Percentiles rank a stretch among this genome's conserved stretches.
phyloP scores from a whole-genome alignment of 148 eudicot genomes.

The Amaranthus hypochondriacus region DNA sequence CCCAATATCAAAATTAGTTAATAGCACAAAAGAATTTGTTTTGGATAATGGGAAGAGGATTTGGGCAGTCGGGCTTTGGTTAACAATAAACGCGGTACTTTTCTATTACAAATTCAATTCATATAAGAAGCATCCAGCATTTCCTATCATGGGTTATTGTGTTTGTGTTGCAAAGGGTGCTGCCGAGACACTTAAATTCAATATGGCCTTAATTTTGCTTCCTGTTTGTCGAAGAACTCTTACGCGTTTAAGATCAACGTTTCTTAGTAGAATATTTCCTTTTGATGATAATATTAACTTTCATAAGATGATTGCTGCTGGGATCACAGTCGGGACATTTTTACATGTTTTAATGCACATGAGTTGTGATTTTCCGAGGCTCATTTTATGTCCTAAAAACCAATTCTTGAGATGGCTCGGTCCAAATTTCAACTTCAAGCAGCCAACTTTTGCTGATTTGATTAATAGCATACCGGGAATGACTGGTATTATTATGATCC shows the following conservation, averaged over 20 bases:
- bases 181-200: constrained; percentile 83
- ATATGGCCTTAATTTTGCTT: constrained; percentile 85
- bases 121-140: constrained; percentile 31
- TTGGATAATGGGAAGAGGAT: constrained; percentile 82
- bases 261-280: constrained; percentile 55
- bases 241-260: constrained; percentile 68
- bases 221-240: constrained; percentile 94
- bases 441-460: constrained; percentile 57
- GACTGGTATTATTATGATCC: constrained; percentile 66
- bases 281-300: constrained; percentile 95
- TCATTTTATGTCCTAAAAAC: constrained; percentile 32
- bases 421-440: constrained; percentile 38
- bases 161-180: constrained; percentile 84
- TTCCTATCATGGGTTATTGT: constrained; percentile 70
- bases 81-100: constrained; percentile 43
- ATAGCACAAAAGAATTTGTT: constrained; percentile 43
- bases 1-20: constrained; percentile 46
- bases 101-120: constrained; percentile 55
- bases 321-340: constrained; percentile 47
- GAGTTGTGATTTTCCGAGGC: constrained; percentile 58
- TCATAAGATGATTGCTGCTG: constrained; percentile 71
- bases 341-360: constrained; percentile 55
- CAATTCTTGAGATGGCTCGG: constrained; percentile 50
- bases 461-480: constrained; percentile 42
- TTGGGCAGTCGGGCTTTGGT: constrained; percentile 57